These are phyloP conservation scores for Curvularia verruculosa DNA, from an alignment of 2,329 filamentous ascomycete species.

Conservation along the genomic window DNA sequence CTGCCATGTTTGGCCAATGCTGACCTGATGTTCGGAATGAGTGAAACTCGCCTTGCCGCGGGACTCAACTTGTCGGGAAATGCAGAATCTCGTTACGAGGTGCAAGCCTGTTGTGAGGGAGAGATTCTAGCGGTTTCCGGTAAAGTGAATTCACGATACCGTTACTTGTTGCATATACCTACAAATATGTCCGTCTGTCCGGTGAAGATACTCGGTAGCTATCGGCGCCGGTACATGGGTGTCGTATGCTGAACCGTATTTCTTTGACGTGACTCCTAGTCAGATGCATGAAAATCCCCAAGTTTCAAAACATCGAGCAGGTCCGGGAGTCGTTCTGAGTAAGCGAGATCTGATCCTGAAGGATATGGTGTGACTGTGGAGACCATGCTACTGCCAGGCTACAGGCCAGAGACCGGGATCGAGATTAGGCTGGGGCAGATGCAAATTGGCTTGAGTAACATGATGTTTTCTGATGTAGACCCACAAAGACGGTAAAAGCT, in stretches of 20 bases:
- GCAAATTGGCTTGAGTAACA: not conserved
- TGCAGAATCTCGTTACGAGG: not conserved
- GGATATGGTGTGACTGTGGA: not conserved
- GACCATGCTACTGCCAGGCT: too few species aligned
- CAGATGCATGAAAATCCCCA: not conserved
- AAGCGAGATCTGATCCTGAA: not conserved
- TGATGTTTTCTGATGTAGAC: not conserved
- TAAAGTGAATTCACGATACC: not conserved
- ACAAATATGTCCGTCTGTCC: not conserved
- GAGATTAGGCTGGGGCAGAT: not conserved
- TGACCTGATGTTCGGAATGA: not conserved
- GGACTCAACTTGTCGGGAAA: too few species aligned
- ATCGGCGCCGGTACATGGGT: not conserved
- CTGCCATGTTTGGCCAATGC: not conserved
- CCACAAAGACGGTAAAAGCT: not conserved
- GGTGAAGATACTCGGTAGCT: not conserved
- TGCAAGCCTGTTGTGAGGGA: not conserved
- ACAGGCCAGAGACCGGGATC: not conserved
- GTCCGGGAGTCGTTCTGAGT: not conserved
- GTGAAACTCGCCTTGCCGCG: not conserved
- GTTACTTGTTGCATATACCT: not conserved
- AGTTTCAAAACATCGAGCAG: not conserved
- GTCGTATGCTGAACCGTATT: not conserved
- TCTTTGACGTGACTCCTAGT: not conserved
- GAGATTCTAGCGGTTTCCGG: not conserved